Conservation (phyloP, 192 early-diverging fungal species). For the Umbelopsis isabellina region DNA sequence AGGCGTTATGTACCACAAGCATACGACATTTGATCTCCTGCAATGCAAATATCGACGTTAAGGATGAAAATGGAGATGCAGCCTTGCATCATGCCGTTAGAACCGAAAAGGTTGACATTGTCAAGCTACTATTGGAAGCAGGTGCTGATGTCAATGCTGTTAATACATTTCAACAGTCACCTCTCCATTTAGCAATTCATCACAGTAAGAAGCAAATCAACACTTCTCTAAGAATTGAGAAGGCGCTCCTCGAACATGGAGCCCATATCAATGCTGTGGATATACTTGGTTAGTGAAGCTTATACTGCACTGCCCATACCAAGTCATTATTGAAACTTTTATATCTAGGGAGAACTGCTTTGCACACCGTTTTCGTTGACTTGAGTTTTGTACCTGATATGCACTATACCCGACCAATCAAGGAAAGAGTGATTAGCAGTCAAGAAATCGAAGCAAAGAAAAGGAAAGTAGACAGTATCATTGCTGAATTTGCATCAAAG, state of each 20-base stretch:
- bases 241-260: constrained; percentile 42
- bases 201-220: constrained; percentile 49
- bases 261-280: constrained; percentile 56
- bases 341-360: constrained; percentile 45
- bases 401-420: constrained; percentile 19
- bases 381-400: constrained; percentile 46
- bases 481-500: constrained; percentile 1
- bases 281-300: constrained; percentile 34
- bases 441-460: constrained; percentile 15
- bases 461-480: background rate
- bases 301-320: background rate
- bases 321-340: background rate
- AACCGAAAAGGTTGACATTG: constrained; percentile 41
- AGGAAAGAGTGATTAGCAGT: constrained; percentile 33
- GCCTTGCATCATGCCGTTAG: constrained; percentile 50
- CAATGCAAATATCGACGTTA: constrained; percentile 22
- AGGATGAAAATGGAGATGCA: constrained; percentile 22
- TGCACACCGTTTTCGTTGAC: constrained; percentile 54
- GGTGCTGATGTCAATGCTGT: constrained; percentile 35
- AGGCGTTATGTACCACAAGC: background rate
- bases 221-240: constrained; percentile 51
- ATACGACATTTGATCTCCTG: constrained; percentile 18
- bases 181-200: constrained; percentile 56
- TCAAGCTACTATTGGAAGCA: constrained; percentile 46
- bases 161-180: constrained; percentile 38